Conservation (phyloP, 345 rosid genomes). For the Hibiscus trionum region DNA sequence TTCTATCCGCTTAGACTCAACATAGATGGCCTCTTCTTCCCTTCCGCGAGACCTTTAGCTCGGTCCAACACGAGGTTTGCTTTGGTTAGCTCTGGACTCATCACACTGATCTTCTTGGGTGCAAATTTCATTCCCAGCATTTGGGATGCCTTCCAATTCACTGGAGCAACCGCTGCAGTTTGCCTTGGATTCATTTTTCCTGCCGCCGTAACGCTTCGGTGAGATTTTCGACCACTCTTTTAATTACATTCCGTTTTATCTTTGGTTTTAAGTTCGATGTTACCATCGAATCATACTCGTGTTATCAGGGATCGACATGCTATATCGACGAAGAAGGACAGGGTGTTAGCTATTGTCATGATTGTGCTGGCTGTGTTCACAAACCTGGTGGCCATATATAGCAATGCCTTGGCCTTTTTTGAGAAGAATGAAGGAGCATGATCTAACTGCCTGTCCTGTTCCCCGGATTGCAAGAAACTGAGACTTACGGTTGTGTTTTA, state of each 20-base stretch:
- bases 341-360: constrained; percentile 50
- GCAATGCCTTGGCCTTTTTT: constrained; percentile 53
- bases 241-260: no score
- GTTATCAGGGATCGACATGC: constrained; percentile 51
- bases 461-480: background rate
- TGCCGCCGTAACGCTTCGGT: constrained; percentile 52
- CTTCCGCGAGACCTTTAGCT: constrained; percentile 50
- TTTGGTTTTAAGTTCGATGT: no score
- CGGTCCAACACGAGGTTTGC: constrained; percentile 55
- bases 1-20: constrained; percentile 73
- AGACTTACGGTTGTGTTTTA: no score
- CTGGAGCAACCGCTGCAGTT: constrained; percentile 94
- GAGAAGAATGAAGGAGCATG: constrained; percentile 14
- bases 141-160: constrained; percentile 95
- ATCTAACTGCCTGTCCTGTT: background rate
- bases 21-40: constrained; percentile 79
- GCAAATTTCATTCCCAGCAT: constrained; percentile 90
- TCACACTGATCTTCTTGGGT: constrained; percentile 55
- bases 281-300: no score
- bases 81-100: constrained; percentile 47
- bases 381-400: constrained; percentile 61
- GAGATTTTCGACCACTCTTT: no score
- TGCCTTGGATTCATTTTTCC: constrained; percentile 96
- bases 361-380: constrained; percentile 70
- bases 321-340: constrained; percentile 65